Conservation (phyloP, 345 rosid species). For the Citrus cavaleriei region DNA sequence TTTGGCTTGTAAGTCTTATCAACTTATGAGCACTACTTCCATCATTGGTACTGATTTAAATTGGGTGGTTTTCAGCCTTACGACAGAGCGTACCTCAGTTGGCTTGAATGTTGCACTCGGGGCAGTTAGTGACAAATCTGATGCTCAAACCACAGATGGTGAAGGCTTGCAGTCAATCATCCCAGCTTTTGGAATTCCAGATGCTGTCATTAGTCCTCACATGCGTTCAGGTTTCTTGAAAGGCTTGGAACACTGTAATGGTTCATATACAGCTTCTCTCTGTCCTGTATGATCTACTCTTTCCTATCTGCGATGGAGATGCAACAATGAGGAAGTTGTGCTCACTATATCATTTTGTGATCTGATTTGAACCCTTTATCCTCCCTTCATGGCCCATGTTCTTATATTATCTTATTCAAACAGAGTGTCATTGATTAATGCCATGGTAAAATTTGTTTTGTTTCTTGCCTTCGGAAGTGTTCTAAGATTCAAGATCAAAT, state of each 20-base stretch:
- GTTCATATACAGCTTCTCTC: slow-evolving; percentile 57
- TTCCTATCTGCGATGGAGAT: neutral
- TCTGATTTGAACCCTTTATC: neutral
- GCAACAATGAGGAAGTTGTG: neutral
- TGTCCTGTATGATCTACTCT: slow-evolving; percentile 42
- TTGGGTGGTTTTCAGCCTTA: slow-evolving; percentile 50
- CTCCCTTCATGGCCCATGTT: neutral
- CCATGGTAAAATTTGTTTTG: neutral
- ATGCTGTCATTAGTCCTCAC: slow-evolving; percentile 44
- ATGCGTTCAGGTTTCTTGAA: slow-evolving; percentile 55
- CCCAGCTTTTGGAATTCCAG: slow-evolving; percentile 40
- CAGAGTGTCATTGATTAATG: neutral
- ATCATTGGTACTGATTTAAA: neutral
- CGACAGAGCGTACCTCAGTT: slow-evolving; percentile 56
- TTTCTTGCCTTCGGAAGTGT: neutral
- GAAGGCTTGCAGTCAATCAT: slow-evolving; percentile 18
- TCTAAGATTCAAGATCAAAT: neutral
- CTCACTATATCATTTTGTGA: neutral
- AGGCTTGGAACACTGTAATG: slow-evolving; percentile 57
- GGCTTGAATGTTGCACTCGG: slow-evolving; percentile 74
- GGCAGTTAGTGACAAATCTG: slow-evolving; percentile 24
- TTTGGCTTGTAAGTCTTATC: neutral
- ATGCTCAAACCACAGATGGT: slow-evolving; percentile 23
- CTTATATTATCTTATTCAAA: neutral
- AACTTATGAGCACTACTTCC: neutral